phyloP scores from a whole-genome alignment of 2,329 filamentous ascomycete species.

The Aspergillus bombycis region DNA sequence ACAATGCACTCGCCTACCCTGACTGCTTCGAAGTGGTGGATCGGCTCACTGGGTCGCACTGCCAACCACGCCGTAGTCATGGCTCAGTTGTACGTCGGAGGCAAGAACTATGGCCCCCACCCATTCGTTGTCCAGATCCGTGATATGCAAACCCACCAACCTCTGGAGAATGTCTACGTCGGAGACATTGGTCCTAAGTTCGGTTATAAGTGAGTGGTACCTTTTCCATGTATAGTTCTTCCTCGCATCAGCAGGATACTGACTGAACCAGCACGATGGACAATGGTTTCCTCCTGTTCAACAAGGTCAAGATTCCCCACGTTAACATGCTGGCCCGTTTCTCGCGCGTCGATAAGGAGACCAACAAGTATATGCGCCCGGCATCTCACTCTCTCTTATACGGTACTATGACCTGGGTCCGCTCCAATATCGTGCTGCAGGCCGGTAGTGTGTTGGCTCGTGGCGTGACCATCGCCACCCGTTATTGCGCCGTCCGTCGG shows the following conservation, averaged over 20 bases:
- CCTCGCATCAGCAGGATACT: background rate
- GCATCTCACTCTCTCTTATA: conserved; percentile 70
- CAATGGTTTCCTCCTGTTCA: conserved; percentile 78
- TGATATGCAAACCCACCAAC: conserved; percentile 69
- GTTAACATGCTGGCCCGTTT: conserved; percentile 74
- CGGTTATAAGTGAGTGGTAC: conserved; percentile 62
- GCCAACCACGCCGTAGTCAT: conserved; percentile 80
- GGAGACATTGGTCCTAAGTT: conserved; percentile 83
- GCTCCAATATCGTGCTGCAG: conserved; percentile 73
- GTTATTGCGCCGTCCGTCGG: conserved; percentile 73
- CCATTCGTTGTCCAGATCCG: conserved; percentile 78
- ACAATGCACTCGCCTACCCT: conserved; percentile 72
- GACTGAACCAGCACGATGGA: conserved; percentile 66
- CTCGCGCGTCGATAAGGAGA: conserved; percentile 68
- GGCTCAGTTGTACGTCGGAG: conserved; percentile 71
- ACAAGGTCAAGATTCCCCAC: conserved; percentile 75
- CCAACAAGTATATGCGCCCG: conserved; percentile 68
- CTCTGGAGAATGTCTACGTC: conserved; percentile 70
- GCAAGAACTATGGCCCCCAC: conserved; percentile 72
- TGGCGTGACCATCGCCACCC: conserved; percentile 76
- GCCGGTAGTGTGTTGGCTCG: conserved; percentile 72
- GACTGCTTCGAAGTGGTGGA: conserved; percentile 84
- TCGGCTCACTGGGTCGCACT: conserved; percentile 73
- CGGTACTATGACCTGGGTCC: conserved; percentile 75
- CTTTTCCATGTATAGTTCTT: background rate